Conservation (phyloP, 768 basidiomycete genomes). For the Strobilomyces echinocephalus region DNA sequence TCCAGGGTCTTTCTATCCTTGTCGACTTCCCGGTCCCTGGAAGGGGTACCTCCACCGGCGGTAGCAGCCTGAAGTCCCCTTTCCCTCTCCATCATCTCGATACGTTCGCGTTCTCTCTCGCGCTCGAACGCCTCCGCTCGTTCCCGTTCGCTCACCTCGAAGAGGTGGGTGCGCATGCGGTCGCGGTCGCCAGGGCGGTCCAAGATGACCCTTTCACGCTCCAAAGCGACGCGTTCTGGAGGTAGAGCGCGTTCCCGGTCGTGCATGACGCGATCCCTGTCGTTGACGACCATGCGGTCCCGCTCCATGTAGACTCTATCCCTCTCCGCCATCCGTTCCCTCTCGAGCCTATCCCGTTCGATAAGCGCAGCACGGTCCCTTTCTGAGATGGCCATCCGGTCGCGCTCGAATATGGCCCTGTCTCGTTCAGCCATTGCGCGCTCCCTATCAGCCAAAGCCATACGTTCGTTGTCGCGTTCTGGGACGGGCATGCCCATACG, state of each 20-base stretch:
- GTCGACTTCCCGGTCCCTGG: slow-evolving; percentile 23
- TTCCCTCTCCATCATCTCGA: slow-evolving; percentile 26
- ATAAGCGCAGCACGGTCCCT: slow-evolving; percentile 18
- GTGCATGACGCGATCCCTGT: slow-evolving; percentile 23
- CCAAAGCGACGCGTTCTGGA: slow-evolving; percentile 14
- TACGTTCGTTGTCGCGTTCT: slow-evolving; percentile 23
- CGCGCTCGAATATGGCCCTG: slow-evolving; percentile 22
- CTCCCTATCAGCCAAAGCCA: slow-evolving; percentile 17
- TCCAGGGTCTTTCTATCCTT: slow-evolving; percentile 20
- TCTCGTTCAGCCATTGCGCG: slow-evolving; percentile 21
- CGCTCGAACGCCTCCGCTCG: slow-evolving; percentile 29
- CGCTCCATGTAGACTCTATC: slow-evolving; percentile 21
- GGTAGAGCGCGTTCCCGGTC: slow-evolving; percentile 21
- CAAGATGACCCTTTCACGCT: slow-evolving; percentile 20
- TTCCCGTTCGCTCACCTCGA: slow-evolving; percentile 24
- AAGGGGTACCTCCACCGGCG: slow-evolving; percentile 4
- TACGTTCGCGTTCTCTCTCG: slow-evolving; percentile 31
- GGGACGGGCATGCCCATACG: slow-evolving; percentile 16
- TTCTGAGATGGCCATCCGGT: slow-evolving; percentile 15
- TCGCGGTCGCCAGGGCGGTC: slow-evolving; percentile 27
- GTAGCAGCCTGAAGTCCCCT: slow-evolving; percentile 19
- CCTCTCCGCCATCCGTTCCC: slow-evolving; percentile 22
- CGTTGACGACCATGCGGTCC: slow-evolving; percentile 19
- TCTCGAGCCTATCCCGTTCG: slow-evolving; percentile 22
- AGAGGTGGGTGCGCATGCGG: slow-evolving; percentile 20